A percentile compares a stretch with the other conserved stretches of the same genome.
phyloP scores from a whole-genome alignment of 352 stramenopile species.

The Phytophthora foliorum region DNA sequence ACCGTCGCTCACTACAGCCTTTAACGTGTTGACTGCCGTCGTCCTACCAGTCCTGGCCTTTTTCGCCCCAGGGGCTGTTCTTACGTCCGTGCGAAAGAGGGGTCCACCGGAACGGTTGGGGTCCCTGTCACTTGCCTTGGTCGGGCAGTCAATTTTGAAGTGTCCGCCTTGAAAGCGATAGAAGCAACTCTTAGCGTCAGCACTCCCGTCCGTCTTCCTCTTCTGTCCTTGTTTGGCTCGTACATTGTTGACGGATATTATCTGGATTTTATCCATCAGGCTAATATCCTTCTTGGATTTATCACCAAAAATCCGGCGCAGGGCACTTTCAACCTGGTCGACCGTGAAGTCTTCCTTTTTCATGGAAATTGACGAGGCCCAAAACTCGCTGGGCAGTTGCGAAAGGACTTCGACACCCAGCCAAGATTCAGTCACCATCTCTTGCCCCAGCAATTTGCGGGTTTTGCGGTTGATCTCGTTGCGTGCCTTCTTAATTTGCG shows the following conservation, averaged over 20 bases:
- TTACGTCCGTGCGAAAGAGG: conserved; percentile 14
- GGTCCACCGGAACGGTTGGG: conserved; percentile 6
- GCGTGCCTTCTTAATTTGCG: no score
- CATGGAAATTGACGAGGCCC: no score
- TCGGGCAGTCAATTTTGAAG: conserved; percentile 7
- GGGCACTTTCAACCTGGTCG: not conserved
- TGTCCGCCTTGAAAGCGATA: conserved; percentile 18
- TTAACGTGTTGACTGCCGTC: conserved; percentile 17
- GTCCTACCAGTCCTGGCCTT: conserved; percentile 1
- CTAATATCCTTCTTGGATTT: conserved; percentile 26
- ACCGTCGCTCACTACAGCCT: conserved; percentile 1
- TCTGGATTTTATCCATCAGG: conserved; percentile 6
- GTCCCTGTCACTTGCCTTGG: not conserved
- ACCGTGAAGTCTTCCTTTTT: no score
- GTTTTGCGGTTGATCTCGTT: no score
- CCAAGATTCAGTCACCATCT: no score
- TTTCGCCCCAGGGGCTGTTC: conserved; percentile 12
- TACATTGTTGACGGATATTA: conserved; percentile 4
- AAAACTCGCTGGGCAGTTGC: no score
- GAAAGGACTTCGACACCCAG: no score
- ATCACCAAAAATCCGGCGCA: not conserved
- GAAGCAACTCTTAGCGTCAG: not conserved
- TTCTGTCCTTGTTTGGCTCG: not conserved
- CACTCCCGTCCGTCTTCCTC: not conserved
- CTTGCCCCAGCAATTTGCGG: no score